These are phyloP conservation scores for Microascus cirrosus DNA, from an alignment of 2,329 filamentous ascomycete genomes.

Conservation along the genomic window DNA sequence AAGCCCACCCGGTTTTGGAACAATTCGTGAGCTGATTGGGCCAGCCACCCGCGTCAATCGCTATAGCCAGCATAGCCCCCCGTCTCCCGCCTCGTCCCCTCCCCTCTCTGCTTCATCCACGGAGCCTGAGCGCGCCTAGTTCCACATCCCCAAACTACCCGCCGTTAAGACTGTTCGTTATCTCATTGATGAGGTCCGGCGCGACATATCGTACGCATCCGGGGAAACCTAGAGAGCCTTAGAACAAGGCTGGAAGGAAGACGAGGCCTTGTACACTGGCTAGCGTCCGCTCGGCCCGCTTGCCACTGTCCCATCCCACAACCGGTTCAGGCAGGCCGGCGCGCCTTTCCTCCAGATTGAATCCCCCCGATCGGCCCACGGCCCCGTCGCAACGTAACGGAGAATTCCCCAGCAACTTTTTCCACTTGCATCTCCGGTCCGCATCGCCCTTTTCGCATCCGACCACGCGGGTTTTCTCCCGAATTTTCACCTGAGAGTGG, in stretches of 20 bases:
- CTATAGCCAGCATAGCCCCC: not conserved
- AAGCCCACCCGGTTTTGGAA: not conserved
- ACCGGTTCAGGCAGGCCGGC: not conserved
- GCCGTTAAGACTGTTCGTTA: not conserved
- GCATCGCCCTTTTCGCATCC: not conserved
- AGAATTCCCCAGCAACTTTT: not conserved
- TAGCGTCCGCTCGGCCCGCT: not conserved
- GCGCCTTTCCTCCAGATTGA: not conserved
- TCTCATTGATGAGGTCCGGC: too few species aligned
- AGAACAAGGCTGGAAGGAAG: not conserved
- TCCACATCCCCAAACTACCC: not conserved
- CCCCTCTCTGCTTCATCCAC: conserved; percentile 2
- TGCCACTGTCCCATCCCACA: not conserved
- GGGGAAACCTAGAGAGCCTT: not conserved
- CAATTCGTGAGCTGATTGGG: not conserved
- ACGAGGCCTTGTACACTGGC: not conserved
- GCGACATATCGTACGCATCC: not conserved
- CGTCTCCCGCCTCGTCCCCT: not conserved
- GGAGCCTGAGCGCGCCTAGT: not conserved
- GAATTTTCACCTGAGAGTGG: not conserved
- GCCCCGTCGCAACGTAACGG: not conserved
- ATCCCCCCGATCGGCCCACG: not conserved
- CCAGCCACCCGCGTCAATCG: conserved; percentile 4
- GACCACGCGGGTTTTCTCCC: not conserved
- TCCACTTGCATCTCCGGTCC: not conserved